Evolutionary conservation across 768 basidiomycete species (phyloP).

Genomic region (Ephemerocybe angulata): DNA sequence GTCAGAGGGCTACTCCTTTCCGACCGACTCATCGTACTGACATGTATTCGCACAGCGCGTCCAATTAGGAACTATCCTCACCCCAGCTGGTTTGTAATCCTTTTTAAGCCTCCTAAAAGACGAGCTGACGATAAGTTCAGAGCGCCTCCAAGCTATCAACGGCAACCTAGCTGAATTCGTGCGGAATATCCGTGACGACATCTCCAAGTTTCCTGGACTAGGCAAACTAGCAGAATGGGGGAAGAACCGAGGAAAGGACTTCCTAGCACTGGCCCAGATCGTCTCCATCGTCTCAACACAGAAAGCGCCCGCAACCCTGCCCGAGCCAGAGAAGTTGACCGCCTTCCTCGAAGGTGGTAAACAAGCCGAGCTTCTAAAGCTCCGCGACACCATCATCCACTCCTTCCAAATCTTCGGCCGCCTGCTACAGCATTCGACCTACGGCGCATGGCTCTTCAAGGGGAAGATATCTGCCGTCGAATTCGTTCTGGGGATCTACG

Average conservation of each 20-base stretch:
- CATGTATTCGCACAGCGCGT: constrained; percentile 48
- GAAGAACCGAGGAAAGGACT: constrained; percentile 48
- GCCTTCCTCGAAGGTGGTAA: neutral
- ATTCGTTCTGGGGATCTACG: constrained; percentile 37
- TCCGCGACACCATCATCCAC: neutral
- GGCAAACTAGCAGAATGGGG: constrained; percentile 46
- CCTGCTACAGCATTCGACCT: neutral
- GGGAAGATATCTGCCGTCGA: constrained; percentile 10
- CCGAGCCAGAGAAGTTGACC: neutral
- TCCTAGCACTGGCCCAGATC: constrained; percentile 54
- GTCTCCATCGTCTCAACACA: constrained; percentile 31
- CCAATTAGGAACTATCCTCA: constrained; percentile 73
- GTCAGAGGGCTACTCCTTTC: constrained; percentile 38
- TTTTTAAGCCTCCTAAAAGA: neutral
- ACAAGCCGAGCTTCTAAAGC: neutral
- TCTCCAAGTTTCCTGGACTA: constrained; percentile 32
- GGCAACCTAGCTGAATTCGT: constrained; percentile 56
- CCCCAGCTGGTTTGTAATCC: constrained; percentile 46
- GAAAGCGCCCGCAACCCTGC: neutral
- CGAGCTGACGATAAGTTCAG: constrained; percentile 22
- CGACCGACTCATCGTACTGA: neutral
- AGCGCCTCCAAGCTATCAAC: constrained; percentile 66
- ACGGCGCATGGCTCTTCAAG: neutral
- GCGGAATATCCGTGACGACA: constrained; percentile 48
- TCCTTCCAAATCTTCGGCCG: neutral